Conservation (phyloP, 2,329 filamentous ascomycete genomes). For the Fusarium sp. region DNA sequence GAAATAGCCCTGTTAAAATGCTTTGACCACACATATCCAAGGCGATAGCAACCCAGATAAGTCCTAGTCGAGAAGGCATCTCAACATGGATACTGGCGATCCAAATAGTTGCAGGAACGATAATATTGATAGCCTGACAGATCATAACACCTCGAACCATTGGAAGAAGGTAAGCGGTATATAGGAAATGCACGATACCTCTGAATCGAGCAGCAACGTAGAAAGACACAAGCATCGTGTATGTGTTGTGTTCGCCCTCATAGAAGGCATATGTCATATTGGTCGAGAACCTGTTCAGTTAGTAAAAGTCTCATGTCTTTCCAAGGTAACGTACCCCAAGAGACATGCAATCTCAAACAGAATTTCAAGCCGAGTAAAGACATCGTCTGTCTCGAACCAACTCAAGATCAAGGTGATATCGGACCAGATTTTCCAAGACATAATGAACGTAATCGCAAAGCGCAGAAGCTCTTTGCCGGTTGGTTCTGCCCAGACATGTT, state of each 20-base stretch:
- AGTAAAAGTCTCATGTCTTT: not conserved
- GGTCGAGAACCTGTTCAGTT: constrained; percentile 61
- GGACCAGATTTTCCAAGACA: constrained; percentile 73
- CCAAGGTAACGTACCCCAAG: constrained; percentile 56
- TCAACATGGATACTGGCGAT: constrained; percentile 68
- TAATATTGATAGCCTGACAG: constrained; percentile 55
- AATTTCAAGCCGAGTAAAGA: constrained; percentile 67
- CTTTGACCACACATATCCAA: constrained; percentile 63
- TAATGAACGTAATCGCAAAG: constrained; percentile 70
- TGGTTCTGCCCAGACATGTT: constrained; percentile 67
- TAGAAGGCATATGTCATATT: constrained; percentile 69
- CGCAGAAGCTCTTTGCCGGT: constrained; percentile 66
- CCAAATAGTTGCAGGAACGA: constrained; percentile 66
- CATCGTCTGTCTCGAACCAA: constrained; percentile 73
- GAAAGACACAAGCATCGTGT: constrained; percentile 68
- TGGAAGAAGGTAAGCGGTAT: constrained; percentile 61
- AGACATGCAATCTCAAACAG: constrained; percentile 71
- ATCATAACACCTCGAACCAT: constrained; percentile 69
- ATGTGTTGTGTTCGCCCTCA: constrained; percentile 60
- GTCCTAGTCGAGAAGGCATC: constrained; percentile 63
- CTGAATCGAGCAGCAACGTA: constrained; percentile 69
- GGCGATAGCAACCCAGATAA: constrained; percentile 66
- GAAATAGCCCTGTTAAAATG: constrained; percentile 56
- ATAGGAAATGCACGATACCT: constrained; percentile 59
- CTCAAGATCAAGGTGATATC: constrained; percentile 67